phyloP scores from a whole-genome alignment of 805 yeast genomes.

The Ogataea saltuana region DNA sequence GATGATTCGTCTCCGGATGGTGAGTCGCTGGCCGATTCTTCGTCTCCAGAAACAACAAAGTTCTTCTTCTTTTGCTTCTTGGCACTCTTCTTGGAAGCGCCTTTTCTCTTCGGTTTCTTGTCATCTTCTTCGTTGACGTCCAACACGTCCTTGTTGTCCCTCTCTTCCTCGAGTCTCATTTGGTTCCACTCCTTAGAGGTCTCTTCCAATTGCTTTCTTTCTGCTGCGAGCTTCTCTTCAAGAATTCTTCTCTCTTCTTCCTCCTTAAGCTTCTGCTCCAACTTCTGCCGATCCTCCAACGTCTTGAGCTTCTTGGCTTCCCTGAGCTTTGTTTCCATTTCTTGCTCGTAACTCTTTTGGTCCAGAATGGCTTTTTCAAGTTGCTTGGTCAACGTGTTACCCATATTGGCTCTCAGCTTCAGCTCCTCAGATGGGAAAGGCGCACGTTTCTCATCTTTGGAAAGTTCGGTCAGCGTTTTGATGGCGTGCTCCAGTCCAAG shows the following conservation, averaged over 20 bases:
- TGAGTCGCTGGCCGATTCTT: conserved; percentile 27
- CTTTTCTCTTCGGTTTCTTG: conserved; percentile 32
- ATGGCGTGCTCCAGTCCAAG: conserved; percentile 65
- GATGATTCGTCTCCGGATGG: conserved; percentile 18
- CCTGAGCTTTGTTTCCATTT: conserved; percentile 59
- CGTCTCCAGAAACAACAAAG: conserved; percentile 46
- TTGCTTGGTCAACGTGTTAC: conserved; percentile 73
- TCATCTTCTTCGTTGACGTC: conserved; percentile 37
- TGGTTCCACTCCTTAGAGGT: conserved; percentile 58
- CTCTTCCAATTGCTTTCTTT: conserved; percentile 52
- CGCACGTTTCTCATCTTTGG: conserved; percentile 56
- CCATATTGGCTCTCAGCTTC: conserved; percentile 84
- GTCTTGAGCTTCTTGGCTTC: conserved; percentile 71
- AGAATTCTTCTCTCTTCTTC: conserved; percentile 49
- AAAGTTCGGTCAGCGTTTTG: conserved; percentile 53
- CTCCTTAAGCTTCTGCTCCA: conserved; percentile 45
- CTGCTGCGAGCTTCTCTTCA: conserved; percentile 44
- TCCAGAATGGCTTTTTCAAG: conserved; percentile 69
- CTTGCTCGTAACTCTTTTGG: conserved; percentile 65
- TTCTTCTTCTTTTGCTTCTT: conserved; percentile 31
- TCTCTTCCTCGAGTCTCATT: conserved; percentile 36
- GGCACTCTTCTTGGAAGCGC: conserved; percentile 30
- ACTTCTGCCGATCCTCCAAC: conserved; percentile 47
- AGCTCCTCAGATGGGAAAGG: conserved; percentile 81
- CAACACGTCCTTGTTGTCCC: conserved; percentile 37